Base-by-base conservation (phyloP, 1,284 basidiomycete species). In the Ceratobasidium sp. region DNA sequence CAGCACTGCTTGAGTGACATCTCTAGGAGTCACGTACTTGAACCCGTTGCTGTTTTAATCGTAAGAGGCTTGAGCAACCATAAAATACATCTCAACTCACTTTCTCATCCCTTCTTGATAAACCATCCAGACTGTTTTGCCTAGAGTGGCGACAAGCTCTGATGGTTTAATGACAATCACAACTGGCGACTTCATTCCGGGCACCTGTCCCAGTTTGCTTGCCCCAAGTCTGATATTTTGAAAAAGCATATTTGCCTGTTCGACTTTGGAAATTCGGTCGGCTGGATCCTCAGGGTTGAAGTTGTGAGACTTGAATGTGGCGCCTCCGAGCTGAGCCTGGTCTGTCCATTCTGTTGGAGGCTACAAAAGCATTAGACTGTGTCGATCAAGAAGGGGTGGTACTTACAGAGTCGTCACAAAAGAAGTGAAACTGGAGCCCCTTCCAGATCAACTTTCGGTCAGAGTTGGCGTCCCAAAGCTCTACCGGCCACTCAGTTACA, bases 341-440 rank as follows among this genome's bases (percentile, higher is more conserved):
- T 69, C 65, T 41, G 53, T 69, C 65, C 65, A 69, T 43, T 69
- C 65, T 32, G 53, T 69, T 34, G 65, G 65, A 45, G 52, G 34
- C 65, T 69, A 12, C 2, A n/a, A n/a, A n/a, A n/a, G n/a, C n/a
- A n/a, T n/a, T n/a, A n/a, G n/a, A n/a, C n/a, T n/a, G n/a, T n/a
- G n/a, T n/a, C n/a, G n/a, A n/a, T n/a, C n/a, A n/a, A n/a, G n/a
- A n/a, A n/a, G n/a, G n/a, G n/a, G n/a, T n/a, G n/a, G n/a, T n/a
- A n/a, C 65, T 41, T 34, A 69, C 65, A 4, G 65, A 46, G 34
- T 69, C 65, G 53, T 69, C 65, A 28, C 65, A 69, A 34, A 69
- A 58, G 65, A 69, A 69, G 30, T 69, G 50, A 58, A 69, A 69
- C 65, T 69, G 65, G 26, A 69, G 28, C 26, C 65, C 65, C 9